A percentile compares a stretch with the other conserved stretches of the same genome.
These are phyloP conservation scores for Candida railenensis DNA, from an alignment of 805 yeast species.

Conservation along the genomic window DNA sequence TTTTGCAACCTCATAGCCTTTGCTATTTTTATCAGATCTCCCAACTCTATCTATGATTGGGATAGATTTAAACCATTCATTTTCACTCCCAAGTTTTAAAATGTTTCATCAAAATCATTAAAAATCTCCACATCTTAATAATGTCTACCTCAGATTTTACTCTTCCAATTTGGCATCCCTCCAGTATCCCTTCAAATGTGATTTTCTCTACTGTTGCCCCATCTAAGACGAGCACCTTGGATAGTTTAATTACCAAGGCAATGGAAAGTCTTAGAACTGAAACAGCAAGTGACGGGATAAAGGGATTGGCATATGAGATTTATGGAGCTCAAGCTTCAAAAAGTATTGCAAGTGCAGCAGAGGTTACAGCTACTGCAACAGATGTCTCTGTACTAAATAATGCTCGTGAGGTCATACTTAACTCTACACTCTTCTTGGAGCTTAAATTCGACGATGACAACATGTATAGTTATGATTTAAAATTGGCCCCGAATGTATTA, in stretches of 20 bases:
- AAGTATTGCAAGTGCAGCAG: slow-evolving; percentile 30
- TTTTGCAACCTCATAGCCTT: too few relatives aligned
- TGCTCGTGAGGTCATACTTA: slow-evolving; percentile 32
- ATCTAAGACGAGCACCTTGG: background rate
- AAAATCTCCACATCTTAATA: too few relatives aligned
- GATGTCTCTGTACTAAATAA: slow-evolving; percentile 18
- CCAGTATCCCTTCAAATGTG: background rate
- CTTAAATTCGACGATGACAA: slow-evolving; percentile 28
- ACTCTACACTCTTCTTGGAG: slow-evolving; percentile 30
- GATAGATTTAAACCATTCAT: too few relatives aligned
- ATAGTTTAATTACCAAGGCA: background rate
- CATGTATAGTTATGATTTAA: slow-evolving; percentile 23
- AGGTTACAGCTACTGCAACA: slow-evolving; percentile 39
- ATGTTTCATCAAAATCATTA: too few relatives aligned
- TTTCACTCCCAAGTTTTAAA: too few relatives aligned
- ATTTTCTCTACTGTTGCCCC: background rate
- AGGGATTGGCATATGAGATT: slow-evolving; percentile 18
- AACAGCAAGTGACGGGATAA: slow-evolving; percentile 15
- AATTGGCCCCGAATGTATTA: slow-evolving; percentile 29
- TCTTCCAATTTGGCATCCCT: background rate
- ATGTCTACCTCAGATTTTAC: background rate
- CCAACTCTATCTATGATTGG: too few relatives aligned
- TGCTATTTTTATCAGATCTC: too few relatives aligned
- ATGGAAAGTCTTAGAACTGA: slow-evolving; percentile 17
- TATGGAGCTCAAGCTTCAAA: slow-evolving; percentile 40